Conservation (phyloP, 495 filamentous ascomycete genomes). For the Aspergillus affinis region DNA sequence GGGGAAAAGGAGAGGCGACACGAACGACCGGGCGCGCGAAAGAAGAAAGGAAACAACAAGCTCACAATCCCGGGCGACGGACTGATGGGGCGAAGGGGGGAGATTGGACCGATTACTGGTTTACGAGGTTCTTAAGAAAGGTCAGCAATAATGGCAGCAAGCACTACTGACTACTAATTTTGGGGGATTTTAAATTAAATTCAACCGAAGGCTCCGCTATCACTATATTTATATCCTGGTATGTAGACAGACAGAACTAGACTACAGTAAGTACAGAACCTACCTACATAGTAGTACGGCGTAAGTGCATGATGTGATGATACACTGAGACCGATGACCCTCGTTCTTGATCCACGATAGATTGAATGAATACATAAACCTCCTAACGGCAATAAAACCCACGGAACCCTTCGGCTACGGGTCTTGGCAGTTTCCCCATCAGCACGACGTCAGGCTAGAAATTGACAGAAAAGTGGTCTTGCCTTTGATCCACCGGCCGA, state of each 20-base stretch:
- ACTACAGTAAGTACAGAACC: not conserved
- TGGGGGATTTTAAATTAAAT: not conserved
- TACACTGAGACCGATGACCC: too few relatives aligned
- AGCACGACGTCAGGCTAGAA: not conserved
- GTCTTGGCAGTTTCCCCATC: not conserved
- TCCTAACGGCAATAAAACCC: not conserved
- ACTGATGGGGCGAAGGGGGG: not conserved
- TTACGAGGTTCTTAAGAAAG: not conserved
- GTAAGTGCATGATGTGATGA: too few relatives aligned
- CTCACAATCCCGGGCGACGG: not conserved
- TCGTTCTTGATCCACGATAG: too few relatives aligned
- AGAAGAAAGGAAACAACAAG: not conserved
- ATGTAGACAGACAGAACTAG: not conserved
- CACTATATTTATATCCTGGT: not conserved
- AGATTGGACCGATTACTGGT: not conserved
- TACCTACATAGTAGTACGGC: too few relatives aligned
- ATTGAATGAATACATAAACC: not conserved
- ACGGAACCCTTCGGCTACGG: not conserved
- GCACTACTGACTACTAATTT: not conserved
- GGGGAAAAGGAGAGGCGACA: not conserved
- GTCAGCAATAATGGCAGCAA: not conserved
- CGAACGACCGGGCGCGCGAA: not conserved
- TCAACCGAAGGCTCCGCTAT: not conserved
- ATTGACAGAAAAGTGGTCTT: not conserved
- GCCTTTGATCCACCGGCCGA: not conserved